Evolutionary conservation across 495 filamentous ascomycete species (phyloP).

Genomic region (Rhypophila decipiens): DNA sequence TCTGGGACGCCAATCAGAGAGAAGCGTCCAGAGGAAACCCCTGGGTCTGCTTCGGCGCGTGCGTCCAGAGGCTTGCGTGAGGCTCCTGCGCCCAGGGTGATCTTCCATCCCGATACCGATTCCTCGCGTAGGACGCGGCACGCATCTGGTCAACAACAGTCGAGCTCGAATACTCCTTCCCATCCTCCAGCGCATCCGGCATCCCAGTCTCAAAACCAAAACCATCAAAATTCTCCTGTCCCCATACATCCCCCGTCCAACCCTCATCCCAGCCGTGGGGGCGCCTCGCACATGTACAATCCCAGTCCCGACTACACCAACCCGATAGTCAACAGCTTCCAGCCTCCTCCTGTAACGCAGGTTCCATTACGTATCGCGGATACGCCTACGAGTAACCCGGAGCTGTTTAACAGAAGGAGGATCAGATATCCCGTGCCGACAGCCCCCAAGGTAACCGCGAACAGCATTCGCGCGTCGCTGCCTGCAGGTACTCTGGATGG

Average conservation of each 20-base stretch:
- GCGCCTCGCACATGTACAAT: constrained; percentile 31
- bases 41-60: constrained; percentile 43
- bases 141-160: constrained; percentile 39
- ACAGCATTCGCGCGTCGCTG: constrained; percentile 13
- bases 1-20: constrained; percentile 59
- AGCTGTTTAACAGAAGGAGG: constrained; percentile 48
- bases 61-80: constrained; percentile 67
- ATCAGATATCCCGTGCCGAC: constrained; percentile 19
- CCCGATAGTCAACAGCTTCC: constrained; percentile 50
- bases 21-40: constrained; percentile 54
- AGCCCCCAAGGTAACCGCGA: constrained; percentile 16
- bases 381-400: constrained; percentile 62
- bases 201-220: constrained; percentile 22
- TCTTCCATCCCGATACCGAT: constrained; percentile 73
- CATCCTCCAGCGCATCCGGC: constrained; percentile 22
- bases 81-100: constrained; percentile 67
- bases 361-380: constrained; percentile 61
- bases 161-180: constrained; percentile 20
- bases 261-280: constrained; percentile 26
- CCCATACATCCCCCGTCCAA: constrained; percentile 14
- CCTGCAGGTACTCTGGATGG: constrained; percentile 52
- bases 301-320: constrained; percentile 39
- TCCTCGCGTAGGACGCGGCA: constrained; percentile 54
- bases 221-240: constrained; percentile 9
- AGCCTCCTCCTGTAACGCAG: constrained; percentile 48